Conservation (phyloP, 805 yeast genomes). For the Starmerella davenportii region DNA sequence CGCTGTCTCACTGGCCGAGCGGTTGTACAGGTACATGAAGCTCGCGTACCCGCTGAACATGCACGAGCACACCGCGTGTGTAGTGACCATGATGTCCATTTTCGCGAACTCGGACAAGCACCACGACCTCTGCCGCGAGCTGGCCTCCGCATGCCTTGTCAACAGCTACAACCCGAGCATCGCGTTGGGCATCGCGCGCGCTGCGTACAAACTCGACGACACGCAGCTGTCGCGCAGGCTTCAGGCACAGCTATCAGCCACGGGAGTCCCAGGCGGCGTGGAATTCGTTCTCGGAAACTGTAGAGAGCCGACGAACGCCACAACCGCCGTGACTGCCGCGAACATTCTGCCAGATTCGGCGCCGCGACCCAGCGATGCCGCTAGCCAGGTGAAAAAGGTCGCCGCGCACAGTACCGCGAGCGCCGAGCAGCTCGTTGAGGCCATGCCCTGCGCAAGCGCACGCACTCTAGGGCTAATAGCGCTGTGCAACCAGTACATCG, state of each 20-base stretch:
- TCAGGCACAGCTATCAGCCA: neutral
- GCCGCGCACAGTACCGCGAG: neutral
- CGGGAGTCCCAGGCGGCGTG: neutral
- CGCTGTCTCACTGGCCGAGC: neutral
- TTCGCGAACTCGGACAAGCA: slow-evolving; percentile 5
- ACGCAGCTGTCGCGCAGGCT: slow-evolving; percentile 1
- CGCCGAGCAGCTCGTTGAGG: neutral
- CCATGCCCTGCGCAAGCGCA: neutral
- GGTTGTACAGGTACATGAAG: slow-evolving; percentile 8
- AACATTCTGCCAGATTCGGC: neutral
- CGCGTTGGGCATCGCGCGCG: slow-evolving; percentile 7
- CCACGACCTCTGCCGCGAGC: slow-evolving; percentile 2
- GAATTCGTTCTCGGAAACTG: neutral
- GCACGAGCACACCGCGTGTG: slow-evolving; percentile 3
- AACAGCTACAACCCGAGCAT: slow-evolving; percentile 5
- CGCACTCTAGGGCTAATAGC: slow-evolving; percentile 3
- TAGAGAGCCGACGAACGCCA: neutral
- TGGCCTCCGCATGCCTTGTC: slow-evolving; percentile 6
- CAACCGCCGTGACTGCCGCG: neutral
- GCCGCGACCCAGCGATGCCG: neutral
- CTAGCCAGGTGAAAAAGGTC: neutral
- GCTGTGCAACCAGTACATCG: slow-evolving; percentile 11
- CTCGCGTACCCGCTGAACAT: slow-evolving; percentile 2
- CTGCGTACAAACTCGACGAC: slow-evolving; percentile 6
- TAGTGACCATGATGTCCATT: slow-evolving; percentile 6